Evolutionary conservation across 345 rosid species (phyloP).

Genomic region (Eucalyptus tenuipes): DNA sequence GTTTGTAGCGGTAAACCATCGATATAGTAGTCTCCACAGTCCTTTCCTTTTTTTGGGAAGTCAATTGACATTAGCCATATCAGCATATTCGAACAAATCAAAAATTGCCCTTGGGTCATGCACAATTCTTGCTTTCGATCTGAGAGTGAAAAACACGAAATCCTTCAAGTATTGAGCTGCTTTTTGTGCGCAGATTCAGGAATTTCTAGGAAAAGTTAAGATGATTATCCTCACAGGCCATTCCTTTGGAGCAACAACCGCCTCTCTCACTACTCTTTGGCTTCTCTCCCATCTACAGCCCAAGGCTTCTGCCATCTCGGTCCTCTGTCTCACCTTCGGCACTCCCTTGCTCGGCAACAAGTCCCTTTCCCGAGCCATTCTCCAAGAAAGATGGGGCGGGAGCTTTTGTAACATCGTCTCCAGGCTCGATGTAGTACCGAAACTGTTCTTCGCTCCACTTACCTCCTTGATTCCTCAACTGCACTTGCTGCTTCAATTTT

Average conservation of each 20-base stretch:
- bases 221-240: slow-evolving; percentile 69
- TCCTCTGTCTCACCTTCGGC: slow-evolving; percentile 81
- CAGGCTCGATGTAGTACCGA: slow-evolving; percentile 43
- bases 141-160: not conserved
- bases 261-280: slow-evolving; percentile 63
- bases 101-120: not conserved
- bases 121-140: not conserved
- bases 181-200: slow-evolving; percentile 20
- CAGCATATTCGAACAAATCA: not conserved
- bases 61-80: not conserved
- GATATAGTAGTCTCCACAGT: not conserved
- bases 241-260: slow-evolving; percentile 57
- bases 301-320: slow-evolving; percentile 1
- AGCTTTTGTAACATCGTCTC: slow-evolving; percentile 69
- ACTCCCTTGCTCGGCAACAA: slow-evolving; percentile 71
- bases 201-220: slow-evolving; percentile 13
- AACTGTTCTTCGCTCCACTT: slow-evolving; percentile 31
- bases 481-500: not conserved
- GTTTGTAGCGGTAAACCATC: too few relatives aligned
- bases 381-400: slow-evolving; percentile 47
- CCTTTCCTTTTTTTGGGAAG: not conserved
- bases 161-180: not conserved
- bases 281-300: slow-evolving; percentile 41
- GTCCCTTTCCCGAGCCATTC: slow-evolving; percentile 48
- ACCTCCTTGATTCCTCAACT: slow-evolving; percentile 6